Conservation (phyloP, 345 rosid species). For the Gossypium australe region DNA sequence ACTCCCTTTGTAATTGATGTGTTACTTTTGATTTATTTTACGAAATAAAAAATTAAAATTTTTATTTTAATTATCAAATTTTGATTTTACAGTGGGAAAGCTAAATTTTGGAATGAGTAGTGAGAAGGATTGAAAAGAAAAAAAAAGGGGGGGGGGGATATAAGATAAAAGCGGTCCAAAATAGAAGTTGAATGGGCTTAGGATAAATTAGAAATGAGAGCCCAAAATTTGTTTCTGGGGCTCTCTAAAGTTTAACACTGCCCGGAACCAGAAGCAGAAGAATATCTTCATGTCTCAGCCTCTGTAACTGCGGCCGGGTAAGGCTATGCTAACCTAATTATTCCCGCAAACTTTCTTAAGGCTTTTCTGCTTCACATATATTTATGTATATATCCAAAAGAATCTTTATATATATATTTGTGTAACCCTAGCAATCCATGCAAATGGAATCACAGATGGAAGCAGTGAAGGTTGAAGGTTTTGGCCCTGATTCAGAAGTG, state of each 20-base stretch:
- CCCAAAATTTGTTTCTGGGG: background rate
- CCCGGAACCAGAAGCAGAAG: background rate
- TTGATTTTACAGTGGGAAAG: too few species aligned
- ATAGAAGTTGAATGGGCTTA: background rate
- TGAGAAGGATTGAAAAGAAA: too few species aligned
- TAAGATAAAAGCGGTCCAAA: background rate
- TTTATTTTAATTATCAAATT: too few species aligned
- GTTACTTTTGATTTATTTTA: too few species aligned
- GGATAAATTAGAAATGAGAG: background rate
- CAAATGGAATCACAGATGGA: background rate
- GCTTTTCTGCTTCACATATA: background rate
- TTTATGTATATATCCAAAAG: background rate
- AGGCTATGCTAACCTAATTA: background rate
- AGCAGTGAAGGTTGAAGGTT: background rate
- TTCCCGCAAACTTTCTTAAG: background rate
- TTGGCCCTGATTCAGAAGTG: constrained; percentile 15
- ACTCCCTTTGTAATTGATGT: too few species aligned
- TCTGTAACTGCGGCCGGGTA: background rate
- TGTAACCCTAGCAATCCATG: background rate
- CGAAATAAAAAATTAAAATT: too few species aligned
- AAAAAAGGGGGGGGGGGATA: too few species aligned
- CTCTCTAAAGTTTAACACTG: background rate
- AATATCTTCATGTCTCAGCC: background rate
- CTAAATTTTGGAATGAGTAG: too few species aligned
- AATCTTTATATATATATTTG: too few species aligned